A percentile compares a stretch with the other conserved stretches of the same genome.
Conservation (phyloP, 192 early-diverging fungal species). For the Mortierella hygrophila region DNA sequence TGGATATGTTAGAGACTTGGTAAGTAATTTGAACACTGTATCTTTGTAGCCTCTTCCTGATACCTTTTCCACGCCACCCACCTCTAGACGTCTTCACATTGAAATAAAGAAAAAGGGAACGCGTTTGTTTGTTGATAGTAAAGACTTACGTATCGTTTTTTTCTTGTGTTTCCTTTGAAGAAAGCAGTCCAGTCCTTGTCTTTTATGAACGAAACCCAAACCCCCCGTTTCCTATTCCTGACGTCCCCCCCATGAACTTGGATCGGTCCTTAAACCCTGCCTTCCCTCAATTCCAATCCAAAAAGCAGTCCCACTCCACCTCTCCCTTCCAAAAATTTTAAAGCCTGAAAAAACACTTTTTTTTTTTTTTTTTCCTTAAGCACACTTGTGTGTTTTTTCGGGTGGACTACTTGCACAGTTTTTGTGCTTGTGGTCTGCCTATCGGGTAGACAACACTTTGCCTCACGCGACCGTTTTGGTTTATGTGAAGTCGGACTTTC, state of each 20-base stretch:
- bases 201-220: background rate
- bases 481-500: constrained; percentile 56
- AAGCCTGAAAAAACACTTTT: background rate
- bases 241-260: background rate
- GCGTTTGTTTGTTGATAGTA: too few species aligned
- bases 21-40: too few species aligned
- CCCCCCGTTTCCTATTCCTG: background rate
- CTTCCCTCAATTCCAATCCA: background rate
- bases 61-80: too few species aligned
- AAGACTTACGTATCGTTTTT: too few species aligned
- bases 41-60: too few species aligned
- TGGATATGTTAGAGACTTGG: too few species aligned
- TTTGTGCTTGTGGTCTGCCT: constrained; percentile 48
- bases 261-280: background rate
- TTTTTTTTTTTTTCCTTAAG: constrained; percentile 10
- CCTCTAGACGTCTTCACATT: too few species aligned
- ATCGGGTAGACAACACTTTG: constrained; percentile 57
- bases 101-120: background rate
- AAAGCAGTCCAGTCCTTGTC: background rate
- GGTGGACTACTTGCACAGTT: constrained; percentile 52
- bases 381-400: constrained; percentile 43
- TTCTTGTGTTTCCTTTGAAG: background rate
- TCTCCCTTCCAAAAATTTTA: background rate
- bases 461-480: constrained; percentile 50
- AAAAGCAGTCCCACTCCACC: background rate